Evolutionary conservation across 2,329 filamentous ascomycete species (phyloP).

Genomic region (Diaporthe vexans): DNA sequence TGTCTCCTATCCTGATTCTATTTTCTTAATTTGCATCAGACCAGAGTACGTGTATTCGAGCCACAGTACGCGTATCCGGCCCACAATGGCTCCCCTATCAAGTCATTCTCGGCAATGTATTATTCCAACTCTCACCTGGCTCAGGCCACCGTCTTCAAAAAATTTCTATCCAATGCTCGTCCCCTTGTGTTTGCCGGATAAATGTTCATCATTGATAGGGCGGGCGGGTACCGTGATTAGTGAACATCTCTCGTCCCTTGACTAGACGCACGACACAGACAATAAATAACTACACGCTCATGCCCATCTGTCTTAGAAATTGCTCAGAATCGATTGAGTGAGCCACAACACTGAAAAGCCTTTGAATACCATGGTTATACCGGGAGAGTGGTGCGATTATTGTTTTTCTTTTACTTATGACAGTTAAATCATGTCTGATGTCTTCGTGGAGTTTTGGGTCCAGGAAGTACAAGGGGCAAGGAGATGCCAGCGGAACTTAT

Average conservation of each 20-base stretch:
- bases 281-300: neutral
- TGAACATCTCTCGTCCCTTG: neutral
- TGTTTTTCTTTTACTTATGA: too few relatives aligned
- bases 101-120: neutral
- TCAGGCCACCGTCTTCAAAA: neutral
- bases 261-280: too few relatives aligned
- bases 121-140: neutral
- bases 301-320: neutral
- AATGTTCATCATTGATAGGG: neutral
- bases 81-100: neutral
- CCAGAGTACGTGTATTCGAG: neutral
- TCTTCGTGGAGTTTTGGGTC: too few relatives aligned
- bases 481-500: too few relatives aligned
- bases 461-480: too few relatives aligned
- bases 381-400: too few relatives aligned
- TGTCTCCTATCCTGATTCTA: neutral
- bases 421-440: too few relatives aligned
- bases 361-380: neutral
- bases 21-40: neutral
- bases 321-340: neutral
- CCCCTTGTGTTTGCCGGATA: neutral
- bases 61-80: neutral
- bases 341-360: neutral
- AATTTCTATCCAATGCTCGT: neutral
- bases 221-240: neutral